phyloP scores from a whole-genome alignment of 139 green algal genomes.

The Chloropicon primus region DNA sequence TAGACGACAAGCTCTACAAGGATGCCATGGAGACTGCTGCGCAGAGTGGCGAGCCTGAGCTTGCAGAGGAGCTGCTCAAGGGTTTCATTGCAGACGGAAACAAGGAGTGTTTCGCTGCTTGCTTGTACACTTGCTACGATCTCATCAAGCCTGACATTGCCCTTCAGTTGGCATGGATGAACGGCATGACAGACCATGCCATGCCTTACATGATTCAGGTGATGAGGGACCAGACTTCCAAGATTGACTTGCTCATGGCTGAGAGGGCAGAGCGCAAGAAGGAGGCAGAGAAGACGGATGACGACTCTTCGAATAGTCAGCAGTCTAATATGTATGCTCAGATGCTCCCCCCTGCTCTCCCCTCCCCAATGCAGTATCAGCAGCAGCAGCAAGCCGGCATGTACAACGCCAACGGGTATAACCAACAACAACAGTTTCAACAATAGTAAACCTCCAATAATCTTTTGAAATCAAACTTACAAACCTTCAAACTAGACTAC shows the following conservation, averaged over 20 bases:
- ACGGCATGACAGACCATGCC: slow-evolving; percentile 75
- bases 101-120: slow-evolving; percentile 93
- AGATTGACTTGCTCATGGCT: slow-evolving; percentile 55
- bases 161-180: slow-evolving; percentile 90
- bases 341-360: slow-evolving; percentile 63
- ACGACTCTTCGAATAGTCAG: too few species aligned
- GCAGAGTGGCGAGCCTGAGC: slow-evolving; percentile 44
- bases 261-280: slow-evolving; percentile 13
- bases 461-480: too few species aligned
- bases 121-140: slow-evolving; percentile 93
- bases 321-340: slow-evolving; percentile 59
- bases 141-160: slow-evolving; percentile 86
- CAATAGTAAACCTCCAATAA: too few species aligned
- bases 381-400: too few species aligned
- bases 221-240: slow-evolving; percentile 75
- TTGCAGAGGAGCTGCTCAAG: slow-evolving; percentile 86
- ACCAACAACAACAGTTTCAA: too few species aligned
- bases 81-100: slow-evolving; percentile 63
- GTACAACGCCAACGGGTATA: too few species aligned
- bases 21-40: slow-evolving; percentile 93
- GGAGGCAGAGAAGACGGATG: slow-evolving; percentile 24
- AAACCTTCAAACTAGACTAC: too few species aligned
- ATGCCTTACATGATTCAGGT: slow-evolving; percentile 96
- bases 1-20: slow-evolving; percentile 45
- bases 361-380: too few species aligned